Percentiles rank a stretch among this genome's conserved stretches.
These are phyloP conservation scores for Clarireedia hainanense DNA, from an alignment of 2,329 filamentous ascomycete genomes.

Conservation along the genomic window DNA sequence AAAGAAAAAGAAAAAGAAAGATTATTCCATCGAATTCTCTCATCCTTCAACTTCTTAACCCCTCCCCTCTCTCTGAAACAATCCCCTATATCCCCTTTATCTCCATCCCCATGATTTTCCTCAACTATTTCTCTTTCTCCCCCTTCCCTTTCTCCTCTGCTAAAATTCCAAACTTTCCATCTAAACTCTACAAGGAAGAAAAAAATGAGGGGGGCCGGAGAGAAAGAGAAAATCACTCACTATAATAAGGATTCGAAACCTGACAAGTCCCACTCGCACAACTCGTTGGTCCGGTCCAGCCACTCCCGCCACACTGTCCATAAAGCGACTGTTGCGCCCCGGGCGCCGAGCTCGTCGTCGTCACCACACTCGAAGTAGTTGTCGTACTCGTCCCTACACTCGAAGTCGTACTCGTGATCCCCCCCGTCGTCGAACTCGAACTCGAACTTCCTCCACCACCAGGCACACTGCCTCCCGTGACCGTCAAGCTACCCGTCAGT, in stretches of 20 bases:
- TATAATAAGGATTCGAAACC: slow-evolving; percentile 16
- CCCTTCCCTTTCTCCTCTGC: too few species aligned
- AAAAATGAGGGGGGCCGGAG: too few species aligned
- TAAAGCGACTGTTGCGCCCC: slow-evolving; percentile 10
- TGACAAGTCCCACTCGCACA: slow-evolving; percentile 17
- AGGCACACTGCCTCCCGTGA: background rate
- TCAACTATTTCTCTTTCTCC: too few species aligned
- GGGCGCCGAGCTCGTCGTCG: background rate
- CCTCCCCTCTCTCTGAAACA: too few species aligned
- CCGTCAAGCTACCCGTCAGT: slow-evolving; percentile 12
- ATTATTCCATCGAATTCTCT: too few species aligned
- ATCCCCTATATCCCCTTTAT: too few species aligned
- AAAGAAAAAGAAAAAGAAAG: too few species aligned
- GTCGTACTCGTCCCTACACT: background rate
- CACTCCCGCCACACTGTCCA: slow-evolving; percentile 18
- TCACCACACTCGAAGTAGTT: background rate
- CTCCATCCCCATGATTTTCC: too few species aligned
- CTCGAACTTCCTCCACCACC: background rate
- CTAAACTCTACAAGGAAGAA: too few species aligned
- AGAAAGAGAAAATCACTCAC: background rate
- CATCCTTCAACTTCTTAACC: too few species aligned
- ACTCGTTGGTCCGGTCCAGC: slow-evolving; percentile 15
- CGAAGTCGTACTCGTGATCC: background rate
- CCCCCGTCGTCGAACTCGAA: background rate
- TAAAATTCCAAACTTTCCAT: too few species aligned